These are phyloP conservation scores for Kalaharituber pfeilii DNA, from an alignment of 2,329 filamentous ascomycete genomes.

Conservation along the genomic window DNA sequence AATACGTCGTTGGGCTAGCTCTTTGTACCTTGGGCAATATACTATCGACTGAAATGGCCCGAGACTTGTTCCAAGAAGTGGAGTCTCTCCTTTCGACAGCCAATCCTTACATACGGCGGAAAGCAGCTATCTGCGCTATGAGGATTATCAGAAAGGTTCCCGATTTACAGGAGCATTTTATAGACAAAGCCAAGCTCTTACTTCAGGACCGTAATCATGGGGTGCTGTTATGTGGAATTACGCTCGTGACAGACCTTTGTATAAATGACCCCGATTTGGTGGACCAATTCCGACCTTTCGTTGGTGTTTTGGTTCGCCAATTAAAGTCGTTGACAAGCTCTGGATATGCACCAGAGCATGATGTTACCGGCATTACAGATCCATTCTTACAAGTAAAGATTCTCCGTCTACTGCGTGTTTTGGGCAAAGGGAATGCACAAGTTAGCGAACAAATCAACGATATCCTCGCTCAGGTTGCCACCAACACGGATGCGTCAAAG, in stretches of 20 bases:
- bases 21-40: conserved; percentile 96
- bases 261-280: conserved; percentile 86
- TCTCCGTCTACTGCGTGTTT: conserved; percentile 63
- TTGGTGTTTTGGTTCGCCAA: conserved; percentile 72
- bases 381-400: conserved; percentile 97
- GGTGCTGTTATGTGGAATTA: conserved; percentile 80
- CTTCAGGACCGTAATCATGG: conserved; percentile 82
- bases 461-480: conserved; percentile 90
- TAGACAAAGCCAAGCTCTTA: conserved; percentile 79
- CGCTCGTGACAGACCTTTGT: conserved; percentile 77
- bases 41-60: conserved; percentile 92
- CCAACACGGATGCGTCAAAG: conserved; percentile 94
- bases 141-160: conserved; percentile 96
- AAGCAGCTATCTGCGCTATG: conserved; percentile 98
- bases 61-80: conserved; percentile 91
- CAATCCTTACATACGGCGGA: conserved; percentile 95
- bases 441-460: conserved; percentile 98
- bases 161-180: conserved; percentile 88
- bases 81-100: conserved; percentile 79
- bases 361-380: conserved; percentile 94
- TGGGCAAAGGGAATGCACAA: conserved; percentile 68
- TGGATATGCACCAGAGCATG: conserved; percentile 92
- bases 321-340: conserved; percentile 85
- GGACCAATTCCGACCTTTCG: conserved; percentile 75
- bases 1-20: conserved; percentile 93